Conservation (phyloP, 23 red algal species). For the Agarophyton chilense region DNA sequence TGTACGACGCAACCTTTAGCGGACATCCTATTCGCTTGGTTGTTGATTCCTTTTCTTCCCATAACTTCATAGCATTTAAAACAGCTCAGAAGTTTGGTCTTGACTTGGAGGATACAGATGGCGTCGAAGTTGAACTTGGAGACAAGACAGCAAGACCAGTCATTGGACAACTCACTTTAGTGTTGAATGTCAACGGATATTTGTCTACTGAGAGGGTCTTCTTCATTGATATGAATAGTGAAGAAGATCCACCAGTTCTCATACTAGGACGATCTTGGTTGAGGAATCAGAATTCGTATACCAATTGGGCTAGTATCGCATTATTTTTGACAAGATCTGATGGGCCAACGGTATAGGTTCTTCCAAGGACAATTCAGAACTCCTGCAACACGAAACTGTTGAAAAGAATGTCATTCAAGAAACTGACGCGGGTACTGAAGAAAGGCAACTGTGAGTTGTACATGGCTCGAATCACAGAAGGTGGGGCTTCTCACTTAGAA, state of each 20-base stretch:
- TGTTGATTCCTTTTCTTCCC: not conserved
- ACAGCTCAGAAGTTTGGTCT: too few species aligned
- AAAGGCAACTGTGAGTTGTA: not conserved
- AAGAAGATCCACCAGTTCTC: too few species aligned
- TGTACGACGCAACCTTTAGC: constrained; percentile 16
- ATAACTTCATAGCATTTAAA: constrained; percentile 13
- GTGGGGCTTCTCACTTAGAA: not conserved
- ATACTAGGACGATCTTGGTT: too few species aligned
- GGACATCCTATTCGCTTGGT: not conserved
- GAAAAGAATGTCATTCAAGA: constrained; percentile 9
- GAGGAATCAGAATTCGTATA: too few species aligned
- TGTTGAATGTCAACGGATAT: too few species aligned
- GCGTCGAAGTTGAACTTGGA: constrained; percentile 28
- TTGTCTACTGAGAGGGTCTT: too few species aligned
- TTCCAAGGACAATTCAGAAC: not conserved
- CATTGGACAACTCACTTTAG: not conserved
- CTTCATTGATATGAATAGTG: too few species aligned
- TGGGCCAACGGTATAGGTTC: not conserved
- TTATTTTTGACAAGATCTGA: not conserved
- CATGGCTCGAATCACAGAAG: not conserved
- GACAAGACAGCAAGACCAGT: not conserved
- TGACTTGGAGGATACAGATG: not conserved
- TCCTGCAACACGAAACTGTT: not conserved
- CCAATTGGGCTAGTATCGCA: not conserved
- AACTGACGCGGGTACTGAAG: too few species aligned